These are phyloP conservation scores for Dioscorea cayenensis DNA, from an alignment of 116 monocot species.

Conservation along the genomic window DNA sequence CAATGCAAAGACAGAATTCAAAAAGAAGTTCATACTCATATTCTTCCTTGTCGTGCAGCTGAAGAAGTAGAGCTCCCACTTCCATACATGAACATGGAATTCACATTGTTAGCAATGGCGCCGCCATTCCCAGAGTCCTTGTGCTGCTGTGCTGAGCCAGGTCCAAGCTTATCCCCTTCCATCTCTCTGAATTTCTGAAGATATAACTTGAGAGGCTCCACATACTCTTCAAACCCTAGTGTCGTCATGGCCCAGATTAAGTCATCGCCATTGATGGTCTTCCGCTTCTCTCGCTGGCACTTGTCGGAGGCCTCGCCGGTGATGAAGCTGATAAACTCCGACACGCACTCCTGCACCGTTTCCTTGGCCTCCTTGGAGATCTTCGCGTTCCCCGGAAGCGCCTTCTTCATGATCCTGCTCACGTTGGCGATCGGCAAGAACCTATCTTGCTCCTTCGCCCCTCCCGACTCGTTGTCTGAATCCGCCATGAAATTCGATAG, in stretches of 20 bases:
- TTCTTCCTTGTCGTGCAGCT: too few relatives aligned
- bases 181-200: slow-evolving; percentile 39
- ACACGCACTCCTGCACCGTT: slow-evolving; percentile 43
- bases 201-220: slow-evolving; percentile 24
- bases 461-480: slow-evolving; percentile 35
- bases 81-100: too few relatives aligned
- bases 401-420: slow-evolving; percentile 60
- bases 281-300: slow-evolving; percentile 53
- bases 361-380: slow-evolving; percentile 47
- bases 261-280: slow-evolving; percentile 62
- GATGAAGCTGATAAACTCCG: slow-evolving; percentile 51
- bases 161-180: slow-evolving; percentile 33
- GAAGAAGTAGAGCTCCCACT: too few relatives aligned
- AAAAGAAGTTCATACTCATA: too few relatives aligned
- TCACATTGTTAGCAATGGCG: not conserved
- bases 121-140: not conserved
- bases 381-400: slow-evolving; percentile 46
- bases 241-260: slow-evolving; percentile 53
- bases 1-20: not conserved
- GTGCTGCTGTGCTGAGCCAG: not conserved
- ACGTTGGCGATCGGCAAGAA: slow-evolving; percentile 60
- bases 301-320: slow-evolving; percentile 58
- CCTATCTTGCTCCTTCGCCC: slow-evolving; percentile 43
- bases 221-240: slow-evolving; percentile 48
- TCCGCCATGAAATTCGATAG: slow-evolving; percentile 15